These are phyloP conservation scores for Populus tomentosa DNA, from an alignment of 441 rosid genomes.

Conservation along the genomic window DNA sequence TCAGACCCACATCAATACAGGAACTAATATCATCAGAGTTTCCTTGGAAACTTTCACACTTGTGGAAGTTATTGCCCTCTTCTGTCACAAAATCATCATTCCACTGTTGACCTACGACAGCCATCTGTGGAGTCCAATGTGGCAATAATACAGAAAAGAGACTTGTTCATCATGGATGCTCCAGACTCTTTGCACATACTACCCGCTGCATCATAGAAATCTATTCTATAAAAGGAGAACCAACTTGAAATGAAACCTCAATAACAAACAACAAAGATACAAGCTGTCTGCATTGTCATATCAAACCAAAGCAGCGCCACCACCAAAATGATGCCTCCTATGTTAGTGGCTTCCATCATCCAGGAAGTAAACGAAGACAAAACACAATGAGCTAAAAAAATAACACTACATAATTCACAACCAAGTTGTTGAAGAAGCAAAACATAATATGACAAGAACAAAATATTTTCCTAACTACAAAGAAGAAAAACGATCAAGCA, in stretches of 20 bases:
- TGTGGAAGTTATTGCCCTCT: slow-evolving; percentile 34
- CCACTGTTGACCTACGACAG: slow-evolving; percentile 39
- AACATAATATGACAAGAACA: background rate
- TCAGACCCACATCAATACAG: slow-evolving; percentile 59
- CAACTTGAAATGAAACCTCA: slow-evolving; percentile 29
- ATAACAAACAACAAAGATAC: slow-evolving; percentile 17
- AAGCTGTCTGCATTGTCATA: slow-evolving; percentile 17
- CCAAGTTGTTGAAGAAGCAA: background rate
- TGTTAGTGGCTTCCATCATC: slow-evolving; percentile 8
- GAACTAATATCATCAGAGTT: slow-evolving; percentile 53
- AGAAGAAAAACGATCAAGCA: background rate
- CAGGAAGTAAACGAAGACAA: slow-evolving; percentile 5
- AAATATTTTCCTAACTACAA: background rate
- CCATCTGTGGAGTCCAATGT: slow-evolving; percentile 39
- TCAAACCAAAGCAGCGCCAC: slow-evolving; percentile 6
- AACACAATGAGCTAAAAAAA: background rate
- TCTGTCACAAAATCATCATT: slow-evolving; percentile 37
- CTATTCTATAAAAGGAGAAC: slow-evolving; percentile 60
- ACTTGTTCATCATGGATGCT: slow-evolving; percentile 86
- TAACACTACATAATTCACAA: background rate
- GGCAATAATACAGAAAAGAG: slow-evolving; percentile 75
- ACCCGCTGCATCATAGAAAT: slow-evolving; percentile 87
- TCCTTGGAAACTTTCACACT: slow-evolving; percentile 48
- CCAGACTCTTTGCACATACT: slow-evolving; percentile 57
- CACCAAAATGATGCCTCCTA: slow-evolving; percentile 10